phyloP scores from a whole-genome alignment of 2,329 filamentous ascomycete genomes.

The Xylaria hypoxylon region DNA sequence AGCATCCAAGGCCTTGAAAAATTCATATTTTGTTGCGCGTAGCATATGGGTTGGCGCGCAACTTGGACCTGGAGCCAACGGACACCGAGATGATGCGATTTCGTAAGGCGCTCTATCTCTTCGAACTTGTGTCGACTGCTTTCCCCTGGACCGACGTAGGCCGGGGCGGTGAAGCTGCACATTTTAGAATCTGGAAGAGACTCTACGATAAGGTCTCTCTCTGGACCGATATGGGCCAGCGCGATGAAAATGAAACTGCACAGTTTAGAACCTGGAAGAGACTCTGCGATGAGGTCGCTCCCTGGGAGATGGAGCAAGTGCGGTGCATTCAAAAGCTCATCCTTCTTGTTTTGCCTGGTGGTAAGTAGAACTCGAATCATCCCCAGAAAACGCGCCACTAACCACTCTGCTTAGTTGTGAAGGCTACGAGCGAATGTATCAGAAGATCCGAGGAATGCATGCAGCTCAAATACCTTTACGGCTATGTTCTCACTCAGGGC shows the following conservation, averaged over 20 bases:
- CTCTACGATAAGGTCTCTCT: neutral
- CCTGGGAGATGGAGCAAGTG: slow-evolving; percentile 8
- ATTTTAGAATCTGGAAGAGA: neutral
- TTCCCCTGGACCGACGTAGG: neutral
- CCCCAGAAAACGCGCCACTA: neutral
- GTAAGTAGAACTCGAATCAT: neutral
- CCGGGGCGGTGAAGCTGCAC: no score
- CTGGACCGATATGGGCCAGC: slow-evolving; percentile 4
- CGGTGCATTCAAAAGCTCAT: neutral
- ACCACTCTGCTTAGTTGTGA: neutral
- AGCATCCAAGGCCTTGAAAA: neutral
- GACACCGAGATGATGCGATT: slow-evolving; percentile 2
- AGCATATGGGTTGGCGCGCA: neutral
- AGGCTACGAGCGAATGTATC: neutral
- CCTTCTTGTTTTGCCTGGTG: neutral
- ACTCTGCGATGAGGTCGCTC: neutral
- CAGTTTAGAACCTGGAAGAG: neutral
- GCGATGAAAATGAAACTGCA: no score
- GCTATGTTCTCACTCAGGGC: neutral
- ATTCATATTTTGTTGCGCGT: neutral
- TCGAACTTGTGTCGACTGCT: neutral
- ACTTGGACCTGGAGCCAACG: neutral
- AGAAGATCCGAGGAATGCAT: fast-evolving
- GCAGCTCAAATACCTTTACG: neutral
- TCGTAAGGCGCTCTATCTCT: slow-evolving; percentile 6